Evolutionary conservation across 495 filamentous ascomycete species (phyloP).

Genomic region (Penicillium pancosmium): DNA sequence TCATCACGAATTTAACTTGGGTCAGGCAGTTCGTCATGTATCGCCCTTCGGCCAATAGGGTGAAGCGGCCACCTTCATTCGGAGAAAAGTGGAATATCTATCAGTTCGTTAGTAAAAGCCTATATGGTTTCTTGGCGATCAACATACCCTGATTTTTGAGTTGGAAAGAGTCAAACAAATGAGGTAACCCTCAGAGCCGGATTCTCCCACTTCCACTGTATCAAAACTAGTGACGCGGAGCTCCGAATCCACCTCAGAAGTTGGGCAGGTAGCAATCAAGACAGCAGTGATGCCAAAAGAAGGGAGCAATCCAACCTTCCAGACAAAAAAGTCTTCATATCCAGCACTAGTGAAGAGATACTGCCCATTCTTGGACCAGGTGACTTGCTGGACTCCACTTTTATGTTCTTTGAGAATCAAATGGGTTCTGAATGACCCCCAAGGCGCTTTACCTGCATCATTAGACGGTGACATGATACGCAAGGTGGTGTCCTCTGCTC

Average conservation of each 20-base stretch:
- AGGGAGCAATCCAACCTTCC: slow-evolving; percentile 63
- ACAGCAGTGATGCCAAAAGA: slow-evolving; percentile 59
- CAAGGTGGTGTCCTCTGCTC: slow-evolving; percentile 86
- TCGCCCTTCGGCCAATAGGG: slow-evolving; percentile 53
- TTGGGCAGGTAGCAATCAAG: slow-evolving; percentile 63
- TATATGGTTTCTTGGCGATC: neutral
- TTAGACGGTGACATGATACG: slow-evolving; percentile 51
- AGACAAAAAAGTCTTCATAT: slow-evolving; percentile 86
- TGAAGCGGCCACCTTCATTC: slow-evolving; percentile 44
- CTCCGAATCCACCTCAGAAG: slow-evolving; percentile 64
- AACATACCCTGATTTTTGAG: slow-evolving; percentile 66
- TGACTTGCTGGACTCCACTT: slow-evolving; percentile 80
- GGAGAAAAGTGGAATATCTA: slow-evolving; percentile 63
- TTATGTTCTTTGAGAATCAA: slow-evolving; percentile 73
- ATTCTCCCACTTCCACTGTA: slow-evolving; percentile 44
- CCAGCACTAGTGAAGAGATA: slow-evolving; percentile 85
- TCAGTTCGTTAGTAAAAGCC: slow-evolving; percentile 2
- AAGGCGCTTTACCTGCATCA: slow-evolving; percentile 23
- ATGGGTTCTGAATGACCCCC: slow-evolving; percentile 52
- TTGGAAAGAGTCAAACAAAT: slow-evolving; percentile 76
- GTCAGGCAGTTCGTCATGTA: slow-evolving; percentile 85
- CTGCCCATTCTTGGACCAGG: slow-evolving; percentile 64
- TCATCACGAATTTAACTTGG: slow-evolving; percentile 59
- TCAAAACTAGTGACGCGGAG: slow-evolving; percentile 79
- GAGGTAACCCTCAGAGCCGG: slow-evolving; percentile 38